These are phyloP conservation scores for Kalanchoe fedtschenkoi DNA, from an alignment of 164 flowering plant genomes.

Conservation along the genomic window DNA sequence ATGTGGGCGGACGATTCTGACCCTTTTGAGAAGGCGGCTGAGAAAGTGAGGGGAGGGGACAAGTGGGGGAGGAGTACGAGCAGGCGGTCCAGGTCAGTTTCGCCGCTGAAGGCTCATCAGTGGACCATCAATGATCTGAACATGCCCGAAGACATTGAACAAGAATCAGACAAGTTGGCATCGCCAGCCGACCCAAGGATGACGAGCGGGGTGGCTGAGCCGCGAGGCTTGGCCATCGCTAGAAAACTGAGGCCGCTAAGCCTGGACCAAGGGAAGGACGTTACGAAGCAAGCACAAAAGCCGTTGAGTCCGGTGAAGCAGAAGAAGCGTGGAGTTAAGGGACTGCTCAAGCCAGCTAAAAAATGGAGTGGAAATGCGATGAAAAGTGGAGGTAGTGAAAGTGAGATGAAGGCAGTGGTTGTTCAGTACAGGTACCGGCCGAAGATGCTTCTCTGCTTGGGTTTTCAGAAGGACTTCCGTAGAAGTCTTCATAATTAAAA, in stretches of 20 bases:
- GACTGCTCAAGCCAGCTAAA: neutral
- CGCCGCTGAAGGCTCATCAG: neutral
- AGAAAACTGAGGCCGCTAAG: slow-evolving; percentile 1
- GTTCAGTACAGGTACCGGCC: neutral
- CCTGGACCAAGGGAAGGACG: too few relatives aligned
- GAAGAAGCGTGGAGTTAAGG: neutral
- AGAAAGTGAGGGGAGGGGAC: neutral
- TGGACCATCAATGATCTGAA: too few relatives aligned
- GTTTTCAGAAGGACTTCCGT: neutral
- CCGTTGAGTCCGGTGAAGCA: neutral
- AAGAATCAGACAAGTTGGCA: too few relatives aligned
- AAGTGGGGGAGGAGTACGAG: neutral
- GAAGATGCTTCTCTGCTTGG: neutral
- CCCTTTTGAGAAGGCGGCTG: neutral
- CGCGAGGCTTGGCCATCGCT: neutral
- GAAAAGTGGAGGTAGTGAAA: neutral
- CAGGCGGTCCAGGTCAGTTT: neutral
- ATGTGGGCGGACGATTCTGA: neutral
- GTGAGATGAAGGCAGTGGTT: neutral
- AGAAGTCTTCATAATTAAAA: too few relatives aligned
- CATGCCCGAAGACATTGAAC: too few relatives aligned
- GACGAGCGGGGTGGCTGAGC: neutral
- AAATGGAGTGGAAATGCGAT: neutral
- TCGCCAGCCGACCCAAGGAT: too few relatives aligned
- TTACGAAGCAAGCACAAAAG: neutral